Conservation (phyloP, 129 eudicot species). For the Glebionis coronaria region DNA sequence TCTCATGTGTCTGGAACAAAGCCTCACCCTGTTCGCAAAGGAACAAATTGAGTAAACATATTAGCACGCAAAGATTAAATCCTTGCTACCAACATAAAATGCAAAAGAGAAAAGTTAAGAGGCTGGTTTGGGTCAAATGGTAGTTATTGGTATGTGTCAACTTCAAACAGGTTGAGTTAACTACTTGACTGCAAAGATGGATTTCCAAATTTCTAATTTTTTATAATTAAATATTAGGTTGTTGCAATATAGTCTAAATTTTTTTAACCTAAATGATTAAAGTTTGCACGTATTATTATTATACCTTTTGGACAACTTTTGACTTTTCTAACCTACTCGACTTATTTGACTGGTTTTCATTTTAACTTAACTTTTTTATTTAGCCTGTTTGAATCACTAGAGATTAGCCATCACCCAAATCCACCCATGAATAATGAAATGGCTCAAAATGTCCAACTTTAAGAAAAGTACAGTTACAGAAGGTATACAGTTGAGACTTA, state of each 20-base stretch:
- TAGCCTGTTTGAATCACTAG: not conserved
- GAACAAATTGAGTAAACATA: not conserved
- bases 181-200: not conserved
- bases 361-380: too few relatives aligned
- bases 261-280: not conserved
- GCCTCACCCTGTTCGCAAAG: constrained; percentile 72
- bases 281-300: not conserved
- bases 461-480: not conserved
- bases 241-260: too few relatives aligned
- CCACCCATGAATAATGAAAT: not conserved
- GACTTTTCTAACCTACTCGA: not conserved
- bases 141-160: too few relatives aligned
- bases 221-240: too few relatives aligned
- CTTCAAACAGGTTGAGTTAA: too few relatives aligned
- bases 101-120: constrained; percentile 1
- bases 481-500: constrained; percentile 34
- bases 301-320: not conserved
- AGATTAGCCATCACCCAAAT: not conserved
- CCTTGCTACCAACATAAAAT: not conserved
- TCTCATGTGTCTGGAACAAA: constrained; percentile 92
- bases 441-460: not conserved
- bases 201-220: not conserved
- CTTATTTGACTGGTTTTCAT: not conserved
- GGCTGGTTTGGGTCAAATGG: not conserved
- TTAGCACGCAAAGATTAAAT: not conserved